Evolutionary conservation across 83 land plant genomes (phyloP).

Genomic region (Diphasiastrum complanatum): DNA sequence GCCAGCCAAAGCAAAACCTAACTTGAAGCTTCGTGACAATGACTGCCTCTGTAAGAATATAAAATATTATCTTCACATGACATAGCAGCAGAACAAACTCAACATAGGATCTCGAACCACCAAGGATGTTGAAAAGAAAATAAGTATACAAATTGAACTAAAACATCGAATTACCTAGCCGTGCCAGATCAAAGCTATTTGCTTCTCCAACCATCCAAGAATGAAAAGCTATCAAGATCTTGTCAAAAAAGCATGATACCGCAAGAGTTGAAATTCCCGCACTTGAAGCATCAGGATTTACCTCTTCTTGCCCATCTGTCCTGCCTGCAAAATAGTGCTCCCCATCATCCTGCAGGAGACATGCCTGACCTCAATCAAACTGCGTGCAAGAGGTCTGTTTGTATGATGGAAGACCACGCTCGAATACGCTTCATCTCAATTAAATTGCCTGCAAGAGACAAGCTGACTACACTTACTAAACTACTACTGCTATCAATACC

Average conservation of each 20-base stretch:
- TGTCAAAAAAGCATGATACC: no score
- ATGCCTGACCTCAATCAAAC: conserved; percentile 47
- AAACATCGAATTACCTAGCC: no score
- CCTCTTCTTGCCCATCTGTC: conserved; percentile 54
- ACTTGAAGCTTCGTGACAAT: no score
- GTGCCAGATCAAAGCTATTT: no score
- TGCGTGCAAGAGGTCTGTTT: conserved; percentile 28
- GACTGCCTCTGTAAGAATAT: no score
- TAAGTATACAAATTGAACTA: no score
- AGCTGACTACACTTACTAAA: conserved; percentile 41
- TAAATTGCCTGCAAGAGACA: conserved; percentile 41
- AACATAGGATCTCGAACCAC: no score
- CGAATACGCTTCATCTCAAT: conserved; percentile 26
- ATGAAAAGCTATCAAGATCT: no score
- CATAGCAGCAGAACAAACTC: no score
- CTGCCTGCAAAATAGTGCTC: conserved; percentile 48
- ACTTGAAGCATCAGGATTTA: conserved; percentile 13
- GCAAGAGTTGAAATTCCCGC: conserved; percentile 5
- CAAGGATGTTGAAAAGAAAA: no score
- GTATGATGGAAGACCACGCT: conserved; percentile 27
- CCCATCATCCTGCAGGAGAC: conserved; percentile 69
- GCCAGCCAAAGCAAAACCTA: not conserved
- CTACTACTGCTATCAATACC: conserved; percentile 19
- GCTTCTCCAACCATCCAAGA: no score
- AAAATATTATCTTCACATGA: no score